Base-by-base conservation (phyloP, 805 yeast genomes). In the Debaryomyces maramus region DNA sequence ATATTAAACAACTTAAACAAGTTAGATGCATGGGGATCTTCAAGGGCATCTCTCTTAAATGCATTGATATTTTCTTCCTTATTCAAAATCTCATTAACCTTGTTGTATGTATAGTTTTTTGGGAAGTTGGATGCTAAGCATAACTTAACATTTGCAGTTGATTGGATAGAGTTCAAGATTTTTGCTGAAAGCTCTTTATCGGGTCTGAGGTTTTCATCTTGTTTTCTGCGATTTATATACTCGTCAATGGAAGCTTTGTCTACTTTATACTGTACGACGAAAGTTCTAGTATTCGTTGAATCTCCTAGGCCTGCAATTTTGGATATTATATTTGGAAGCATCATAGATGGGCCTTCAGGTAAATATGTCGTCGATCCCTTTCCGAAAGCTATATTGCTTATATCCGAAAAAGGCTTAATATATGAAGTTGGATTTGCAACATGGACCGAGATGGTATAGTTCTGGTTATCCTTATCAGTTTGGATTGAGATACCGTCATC, bases 401-500 rank as follows among this genome's bases (percentile, higher is more conserved):
- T 46, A 2, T 52, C 46, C 0, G 73, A 67, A 5, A 51, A 44
- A 1, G 73, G 72, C 15, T 55, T 58, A 41, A 87, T 60, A 46
- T 73, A 77, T 0, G 96, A 83, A 0, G 88, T 71, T 0, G 97
- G 97, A 58, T 91, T 89, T 1, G 98, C 97, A 46, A 91, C 78
- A 58, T 85, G 96, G 2, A 88, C 72, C 21, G 83, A 75, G 4
- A 90, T 48, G 7, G 67, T 63, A 48, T 65, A 77, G 10, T 53
- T 53, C 3, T 38, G 37, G 19, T 47, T 46, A 20, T 51, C 52
- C 3, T 55, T 38, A 22, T 22, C 19, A 3, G 44, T 46, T 32
- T 66, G 67, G 14, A 91, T 67, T 1, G 96, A 79, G 19, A 91
- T 72, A 34, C 97, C 99, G 61, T 91, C 99, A 60, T 91, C 99